Base-by-base conservation (phyloP, 2,329 filamentous ascomycete genomes). In the Sclerotinia subarctica region DNA sequence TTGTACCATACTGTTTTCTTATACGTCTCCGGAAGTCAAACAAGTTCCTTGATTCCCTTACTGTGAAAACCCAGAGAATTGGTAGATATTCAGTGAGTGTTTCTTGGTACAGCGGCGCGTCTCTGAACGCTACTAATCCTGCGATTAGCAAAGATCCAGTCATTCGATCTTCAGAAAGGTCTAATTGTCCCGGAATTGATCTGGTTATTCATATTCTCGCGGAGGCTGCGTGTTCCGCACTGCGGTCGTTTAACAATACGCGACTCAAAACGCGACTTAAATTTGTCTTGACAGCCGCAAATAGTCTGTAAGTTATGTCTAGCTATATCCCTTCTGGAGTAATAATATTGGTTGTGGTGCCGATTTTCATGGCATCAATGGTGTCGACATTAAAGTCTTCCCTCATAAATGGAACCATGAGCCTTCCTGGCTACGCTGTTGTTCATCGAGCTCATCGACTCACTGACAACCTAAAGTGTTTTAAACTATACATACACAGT, bases 231-330 rank as follows among this genome's bases (percentile, higher is more conserved):
- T 70, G 68, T 62, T n/a, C 60, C 68, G 64, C 58, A 64, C 32
- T 56, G 19, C 60, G 56, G n/a, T 42, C 44, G 11, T 38, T 29
- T 38, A 42, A 35, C 29, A 44, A 44, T 52, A 69, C 72, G 70
- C 71, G 71, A 72, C 70, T 73, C 69, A 70, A 49, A 59, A 69
- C 68, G 68, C 70, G 68, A 70, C 68, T 72, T 65, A 68, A 51
- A 29, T 46, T 26, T 66, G 69, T 69, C 66, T 71, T 68, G 71
- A 70, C 68, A 74, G 35, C 70, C 65, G 52, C 66, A 46, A 64
- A 66, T 70, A 64, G 65, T 67, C 60, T 67, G 74, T 74, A 69
- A 74, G 73, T 67, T 67, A 19, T 70, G 67, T 71, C 68, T 71
- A 70, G 58, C 64, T 44, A 70, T 62, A 54, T 66, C 56, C 68